phyloP scores from a whole-genome alignment of 768 basidiomycete species.

The Kockovaella imperatae region DNA sequence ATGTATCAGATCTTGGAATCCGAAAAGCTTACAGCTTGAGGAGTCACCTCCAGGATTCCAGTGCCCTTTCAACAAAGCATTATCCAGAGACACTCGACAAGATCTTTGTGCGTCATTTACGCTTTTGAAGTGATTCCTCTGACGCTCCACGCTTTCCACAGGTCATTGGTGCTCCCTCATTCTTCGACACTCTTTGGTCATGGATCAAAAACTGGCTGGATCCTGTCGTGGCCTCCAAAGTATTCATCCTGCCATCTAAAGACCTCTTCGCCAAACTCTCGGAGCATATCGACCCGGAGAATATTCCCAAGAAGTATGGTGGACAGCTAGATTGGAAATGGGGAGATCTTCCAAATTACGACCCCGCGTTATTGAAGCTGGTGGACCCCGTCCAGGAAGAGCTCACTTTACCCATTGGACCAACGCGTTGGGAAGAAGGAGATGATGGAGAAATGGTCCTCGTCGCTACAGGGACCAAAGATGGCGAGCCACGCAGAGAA shows the following conservation, averaged over 20 bases:
- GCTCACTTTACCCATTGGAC: slow-evolving; percentile 4
- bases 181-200: slow-evolving; percentile 74
- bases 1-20: slow-evolving; percentile 13
- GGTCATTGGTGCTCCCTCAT: slow-evolving; percentile 69
- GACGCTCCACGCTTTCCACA: neutral
- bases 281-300: slow-evolving; percentile 49
- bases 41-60: slow-evolving; percentile 16
- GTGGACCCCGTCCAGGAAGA: neutral
- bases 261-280: slow-evolving; percentile 46
- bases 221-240: slow-evolving; percentile 66
- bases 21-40: slow-evolving; percentile 18
- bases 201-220: slow-evolving; percentile 77
- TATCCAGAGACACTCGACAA: slow-evolving; percentile 20
- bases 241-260: slow-evolving; percentile 53
- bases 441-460: slow-evolving; percentile 12
- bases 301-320: slow-evolving; percentile 65
- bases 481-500: slow-evolving; percentile 3
- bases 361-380: slow-evolving; percentile 32
- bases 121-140: neutral
- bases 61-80: slow-evolving; percentile 13
- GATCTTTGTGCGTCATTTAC: slow-evolving; percentile 12
- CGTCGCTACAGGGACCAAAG: slow-evolving; percentile 8
- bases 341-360: slow-evolving; percentile 60
- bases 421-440: slow-evolving; percentile 7
- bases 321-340: slow-evolving; percentile 66